Evolutionary conservation across 768 basidiomycete species (phyloP), one percentile per base, ranked within the genome.

Genomic region (Antrodiella citrinella): DNA sequence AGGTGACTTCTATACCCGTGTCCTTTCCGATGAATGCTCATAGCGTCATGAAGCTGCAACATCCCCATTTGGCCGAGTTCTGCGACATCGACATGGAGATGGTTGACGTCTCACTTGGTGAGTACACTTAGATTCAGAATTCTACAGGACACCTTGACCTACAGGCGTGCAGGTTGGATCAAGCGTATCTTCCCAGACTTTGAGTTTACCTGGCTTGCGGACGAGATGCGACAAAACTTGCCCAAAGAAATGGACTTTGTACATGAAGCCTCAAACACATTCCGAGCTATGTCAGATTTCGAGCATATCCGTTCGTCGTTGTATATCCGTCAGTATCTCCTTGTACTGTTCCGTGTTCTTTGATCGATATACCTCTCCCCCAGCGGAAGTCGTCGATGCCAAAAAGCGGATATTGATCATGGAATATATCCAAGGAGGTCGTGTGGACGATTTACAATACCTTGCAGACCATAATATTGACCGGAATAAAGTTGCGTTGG

Each of bases 161-260:
- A n/a, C n/a, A n/a, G n/a, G n/a, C 20, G 26, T 43, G 11, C 46
- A 83, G 84, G 84, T 15, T 85, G 90, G 79, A 83, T 99, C 55
- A 94, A 94, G 61, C 79, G 78, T 52, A 82, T 91, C 76, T 98
- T 98, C 65, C 96, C 96, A 1, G 84, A 93, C 48, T 99, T 98
- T 58, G 94, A 97, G 64, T 82, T 83, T 61, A 84, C 83, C 0
- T 96, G 93, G 94, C 75, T 95, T 10, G 71, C 86, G 51, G 89
- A 92, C 57, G 96, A 98, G 70, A 98, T 99, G 94, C 81, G 85
- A 25, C 79, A 83, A 55, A 93, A 93, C 62, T 69, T 91, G 23
- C 92, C 91, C 0, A 85, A 86, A 58, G 94, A 98, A 68, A 90
- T 97, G 90, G 82, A 99, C 68, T 98, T 99, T 61, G 68, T 80